These are phyloP conservation scores for Aspergillus sp. DNA, from an alignment of 2,329 filamentous ascomycete species.

Conservation along the genomic window DNA sequence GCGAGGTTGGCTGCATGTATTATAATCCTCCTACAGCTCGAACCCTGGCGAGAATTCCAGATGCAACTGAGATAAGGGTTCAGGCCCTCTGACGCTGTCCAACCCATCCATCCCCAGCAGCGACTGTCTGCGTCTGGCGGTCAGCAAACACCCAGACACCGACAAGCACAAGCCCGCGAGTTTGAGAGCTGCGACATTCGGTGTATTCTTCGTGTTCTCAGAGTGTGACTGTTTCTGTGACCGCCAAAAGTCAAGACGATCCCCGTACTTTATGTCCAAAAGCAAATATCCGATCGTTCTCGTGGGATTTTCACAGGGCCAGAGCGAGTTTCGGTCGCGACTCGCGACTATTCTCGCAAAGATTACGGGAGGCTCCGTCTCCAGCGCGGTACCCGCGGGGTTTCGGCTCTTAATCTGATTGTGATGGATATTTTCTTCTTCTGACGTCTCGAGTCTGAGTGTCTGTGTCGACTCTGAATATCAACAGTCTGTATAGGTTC, in stretches of 20 bases:
- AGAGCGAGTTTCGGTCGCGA: background rate
- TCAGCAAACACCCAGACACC: conserved; percentile 11
- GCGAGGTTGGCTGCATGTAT: conserved; percentile 10
- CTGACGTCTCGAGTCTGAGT: background rate
- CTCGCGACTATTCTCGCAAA: background rate
- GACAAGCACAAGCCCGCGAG: background rate
- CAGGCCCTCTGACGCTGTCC: background rate
- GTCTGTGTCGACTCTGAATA: background rate
- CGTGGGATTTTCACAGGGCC: conserved; percentile 9
- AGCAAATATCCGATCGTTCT: conserved; percentile 11
- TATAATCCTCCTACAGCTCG: conserved; percentile 2
- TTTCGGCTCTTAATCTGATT: conserved; percentile 16
- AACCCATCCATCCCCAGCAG: background rate
- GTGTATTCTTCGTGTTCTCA: background rate
- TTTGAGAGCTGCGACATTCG: background rate
- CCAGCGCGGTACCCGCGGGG: conserved; percentile 25
- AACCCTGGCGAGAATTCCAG: background rate
- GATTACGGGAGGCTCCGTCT: conserved; percentile 4
- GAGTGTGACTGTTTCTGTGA: background rate
- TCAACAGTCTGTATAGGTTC: background rate
- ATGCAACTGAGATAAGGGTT: background rate
- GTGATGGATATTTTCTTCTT: conserved; percentile 1
- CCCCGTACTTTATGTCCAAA: conserved; percentile 8
- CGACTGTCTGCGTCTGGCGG: background rate
- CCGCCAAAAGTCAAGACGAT: background rate